Evolutionary conservation across 2,329 filamentous ascomycete species (phyloP), one percentile per base, ranked within the genome.

Genomic region (Claviceps sp.): DNA sequence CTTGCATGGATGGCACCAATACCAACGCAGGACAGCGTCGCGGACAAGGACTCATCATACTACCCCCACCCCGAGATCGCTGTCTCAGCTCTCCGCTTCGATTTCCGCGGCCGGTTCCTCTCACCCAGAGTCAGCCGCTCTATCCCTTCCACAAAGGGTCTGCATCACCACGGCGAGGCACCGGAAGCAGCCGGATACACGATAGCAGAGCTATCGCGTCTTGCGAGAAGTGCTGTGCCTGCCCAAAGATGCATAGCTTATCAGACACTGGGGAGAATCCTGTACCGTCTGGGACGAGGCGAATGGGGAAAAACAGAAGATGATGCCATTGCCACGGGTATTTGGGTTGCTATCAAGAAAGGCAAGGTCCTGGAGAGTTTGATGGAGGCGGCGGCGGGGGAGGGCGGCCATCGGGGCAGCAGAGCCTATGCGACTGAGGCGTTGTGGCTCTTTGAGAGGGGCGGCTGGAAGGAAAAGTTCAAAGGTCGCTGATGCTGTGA

Each of bases 161-260:
- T 98, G 14, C 93, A 98, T 66, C 91, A 98, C 66, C 93, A 98
- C 65, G 89, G 86, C 56, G 82, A 90, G 54, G 90, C 91, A 1
- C 93, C 93, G 16, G 88, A 95, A 67, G 88, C 90, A 1, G 93
- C 93, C 0, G 93, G 93, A 0, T 98, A 98, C 68, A 97, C 93
- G 0, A 79, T 98, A 34, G 81, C 82, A 0, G 93, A 98, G 67
- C 74, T 98, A 1, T 84, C 88, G 1, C 80, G 85, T 37, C 76
- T 96, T 2, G 82, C 88, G 4, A 78, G 91, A 37, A 94, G 87
- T 52, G 81, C 83, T 0, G 88, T 95, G 20, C 81, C 93, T 0
- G 84, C 86, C 0, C 93, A 98, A 71, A 73, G 91, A 11, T 96
- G 93, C 62, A 78, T 97, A 55, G 88, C 93, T 0, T 96, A 88